Conservation (phyloP, 1,139 yeast species). For the Wickerhamomyces sp. region DNA sequence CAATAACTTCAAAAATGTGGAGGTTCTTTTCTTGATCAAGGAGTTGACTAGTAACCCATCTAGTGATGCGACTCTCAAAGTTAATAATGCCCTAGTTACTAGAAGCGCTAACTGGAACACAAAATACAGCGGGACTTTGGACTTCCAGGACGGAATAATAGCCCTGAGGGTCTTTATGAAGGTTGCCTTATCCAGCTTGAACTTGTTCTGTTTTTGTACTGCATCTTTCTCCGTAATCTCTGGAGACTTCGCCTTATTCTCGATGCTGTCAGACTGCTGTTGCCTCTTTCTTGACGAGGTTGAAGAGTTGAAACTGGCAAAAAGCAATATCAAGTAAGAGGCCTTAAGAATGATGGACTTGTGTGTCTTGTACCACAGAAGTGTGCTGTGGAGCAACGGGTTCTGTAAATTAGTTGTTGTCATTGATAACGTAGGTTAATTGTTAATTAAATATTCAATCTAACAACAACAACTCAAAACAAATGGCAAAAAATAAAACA, state of each 20-base stretch:
- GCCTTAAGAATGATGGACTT: slow-evolving; percentile 36
- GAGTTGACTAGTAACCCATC: slow-evolving; percentile 88
- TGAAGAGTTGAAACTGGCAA: slow-evolving; percentile 21
- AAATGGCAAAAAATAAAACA: no score
- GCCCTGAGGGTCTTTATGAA: slow-evolving; percentile 20
- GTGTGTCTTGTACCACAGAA: slow-evolving; percentile 35
- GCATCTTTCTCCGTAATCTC: no score
- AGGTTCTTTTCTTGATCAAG: slow-evolving; percentile 66
- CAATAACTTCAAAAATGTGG: slow-evolving; percentile 57
- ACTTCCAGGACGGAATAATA: slow-evolving; percentile 24
- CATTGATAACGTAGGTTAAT: neutral
- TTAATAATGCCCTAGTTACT: slow-evolving; percentile 65
- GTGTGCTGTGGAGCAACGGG: slow-evolving; percentile 2
- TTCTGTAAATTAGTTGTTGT: neutral
- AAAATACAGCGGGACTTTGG: slow-evolving; percentile 45
- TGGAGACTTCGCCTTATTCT: slow-evolving; percentile 2
- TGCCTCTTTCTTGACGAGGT: slow-evolving; percentile 12
- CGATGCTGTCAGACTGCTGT: slow-evolving; percentile 16
- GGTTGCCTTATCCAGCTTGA: slow-evolving; percentile 35
- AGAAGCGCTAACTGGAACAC: slow-evolving; percentile 57
- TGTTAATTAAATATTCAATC: no score
- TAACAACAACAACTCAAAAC: no score
- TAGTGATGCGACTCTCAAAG: slow-evolving; percentile 78
- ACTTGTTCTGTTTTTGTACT: no score
- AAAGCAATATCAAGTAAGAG: slow-evolving; percentile 19